Conservation (phyloP, 2,329 filamentous ascomycete species). For the Aspergillus fumigatiaffinis region DNA sequence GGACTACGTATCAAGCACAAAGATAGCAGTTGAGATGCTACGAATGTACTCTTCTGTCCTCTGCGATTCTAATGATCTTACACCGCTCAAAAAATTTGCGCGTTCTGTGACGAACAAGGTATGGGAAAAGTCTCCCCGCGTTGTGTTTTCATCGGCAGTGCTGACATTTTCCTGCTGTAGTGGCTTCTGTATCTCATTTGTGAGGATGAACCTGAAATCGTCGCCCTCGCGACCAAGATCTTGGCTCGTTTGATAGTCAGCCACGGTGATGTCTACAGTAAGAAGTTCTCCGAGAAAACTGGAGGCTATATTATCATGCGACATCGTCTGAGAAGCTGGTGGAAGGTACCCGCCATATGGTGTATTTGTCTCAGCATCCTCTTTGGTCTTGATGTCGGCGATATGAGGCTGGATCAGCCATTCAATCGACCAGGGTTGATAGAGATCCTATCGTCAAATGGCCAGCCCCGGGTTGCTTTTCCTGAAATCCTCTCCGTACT, state of each 20-base stretch:
- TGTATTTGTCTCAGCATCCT: conserved; percentile 82
- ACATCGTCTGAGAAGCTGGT: conserved; percentile 77
- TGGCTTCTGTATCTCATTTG: conserved; percentile 90
- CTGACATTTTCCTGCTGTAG: conserved; percentile 40
- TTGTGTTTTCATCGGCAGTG: background rate
- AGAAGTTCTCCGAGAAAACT: conserved; percentile 80
- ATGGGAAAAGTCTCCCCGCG: conserved; percentile 24
- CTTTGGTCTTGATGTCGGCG: conserved; percentile 76
- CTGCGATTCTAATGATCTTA: conserved; percentile 66
- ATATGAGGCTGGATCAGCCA: conserved; percentile 66
- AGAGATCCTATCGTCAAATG: conserved; percentile 61
- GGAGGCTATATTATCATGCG: conserved; percentile 86
- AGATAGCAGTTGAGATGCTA: conserved; percentile 71
- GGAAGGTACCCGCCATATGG: conserved; percentile 82
- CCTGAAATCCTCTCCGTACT: conserved; percentile 78
- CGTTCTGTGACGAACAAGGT: conserved; percentile 94
- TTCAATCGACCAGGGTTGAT: conserved; percentile 73
- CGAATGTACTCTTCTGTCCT: conserved; percentile 73
- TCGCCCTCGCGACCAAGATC: conserved; percentile 76
- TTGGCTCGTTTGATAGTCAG: conserved; percentile 77
- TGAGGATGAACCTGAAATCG: conserved; percentile 78
- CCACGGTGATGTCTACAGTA: conserved; percentile 75
- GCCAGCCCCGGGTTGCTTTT: conserved; percentile 63
- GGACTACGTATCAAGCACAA: conserved; percentile 53
- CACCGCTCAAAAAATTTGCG: conserved; percentile 79